Evolutionary conservation across 352 stramenopile species (phyloP).

Genomic region (Phytopythium kandeliae): DNA sequence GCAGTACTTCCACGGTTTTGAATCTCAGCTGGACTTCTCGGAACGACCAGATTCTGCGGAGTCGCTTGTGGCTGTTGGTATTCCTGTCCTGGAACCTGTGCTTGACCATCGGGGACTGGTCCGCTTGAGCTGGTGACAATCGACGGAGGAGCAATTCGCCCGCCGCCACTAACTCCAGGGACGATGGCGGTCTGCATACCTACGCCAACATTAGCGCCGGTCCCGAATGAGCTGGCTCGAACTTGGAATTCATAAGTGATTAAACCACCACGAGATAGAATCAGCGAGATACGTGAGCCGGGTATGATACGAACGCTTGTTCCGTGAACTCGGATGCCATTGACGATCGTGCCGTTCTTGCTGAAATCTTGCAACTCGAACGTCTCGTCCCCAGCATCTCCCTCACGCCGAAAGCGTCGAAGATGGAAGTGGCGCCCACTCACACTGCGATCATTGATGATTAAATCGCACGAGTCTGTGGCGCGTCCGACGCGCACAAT

Average conservation of each 20-base stretch:
- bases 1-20: constrained; percentile 58
- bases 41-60: constrained; percentile 27
- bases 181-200: not conserved
- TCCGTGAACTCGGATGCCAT: constrained; percentile 81
- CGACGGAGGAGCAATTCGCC: constrained; percentile 29
- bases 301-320: constrained; percentile 63
- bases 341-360: constrained; percentile 88
- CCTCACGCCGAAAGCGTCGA: constrained; percentile 51
- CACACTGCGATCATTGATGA: constrained; percentile 85
- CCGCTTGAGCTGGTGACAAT: constrained; percentile 43
- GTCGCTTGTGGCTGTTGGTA: constrained; percentile 56
- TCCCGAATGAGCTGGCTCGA: constrained; percentile 10
- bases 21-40: constrained; percentile 71
- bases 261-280: constrained; percentile 75
- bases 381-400: constrained; percentile 44
- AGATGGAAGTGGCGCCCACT: constrained; percentile 84
- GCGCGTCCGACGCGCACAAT: constrained; percentile 75
- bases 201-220: not conserved
- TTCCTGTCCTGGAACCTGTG: constrained; percentile 53
- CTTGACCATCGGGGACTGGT: constrained; percentile 22
- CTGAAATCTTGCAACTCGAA: constrained; percentile 87
- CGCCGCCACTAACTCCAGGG: not conserved
- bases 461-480: constrained; percentile 80
- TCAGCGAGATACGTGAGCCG: constrained; percentile 79
- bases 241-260: constrained; percentile 87